Conservation (phyloP, 169 alveolate species). For the Plasmodium vivax region DNA sequence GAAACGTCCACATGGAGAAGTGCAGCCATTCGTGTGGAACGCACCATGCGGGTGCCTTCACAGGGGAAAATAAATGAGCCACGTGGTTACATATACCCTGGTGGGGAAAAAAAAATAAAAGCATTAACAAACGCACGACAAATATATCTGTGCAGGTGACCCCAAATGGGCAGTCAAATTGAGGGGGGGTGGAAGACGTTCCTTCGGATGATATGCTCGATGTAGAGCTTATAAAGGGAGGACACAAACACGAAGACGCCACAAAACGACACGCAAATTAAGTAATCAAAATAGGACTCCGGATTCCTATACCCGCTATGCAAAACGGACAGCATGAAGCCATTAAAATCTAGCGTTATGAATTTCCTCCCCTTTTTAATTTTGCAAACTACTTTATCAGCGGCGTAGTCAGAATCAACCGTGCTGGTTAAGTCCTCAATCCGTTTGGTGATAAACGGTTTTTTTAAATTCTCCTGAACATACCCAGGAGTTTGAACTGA, state of each 20-base stretch:
- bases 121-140: not conserved
- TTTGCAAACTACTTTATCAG: constrained; percentile 43
- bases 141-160: not conserved
- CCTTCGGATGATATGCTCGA: constrained; percentile 28
- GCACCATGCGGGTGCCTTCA: not conserved
- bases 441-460: constrained; percentile 46
- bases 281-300: constrained; percentile 59
- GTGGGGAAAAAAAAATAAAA: not conserved
- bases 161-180: not conserved
- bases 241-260: constrained; percentile 38
- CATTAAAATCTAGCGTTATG: constrained; percentile 32
- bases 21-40: not conserved
- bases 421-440: constrained; percentile 28
- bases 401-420: constrained; percentile 62
- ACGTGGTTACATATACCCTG: not conserved
- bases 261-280: constrained; percentile 29
- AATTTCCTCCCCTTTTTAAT: constrained; percentile 46
- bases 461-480: constrained; percentile 37
- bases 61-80: not conserved
- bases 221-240: constrained; percentile 28
- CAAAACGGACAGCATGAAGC: constrained; percentile 37
- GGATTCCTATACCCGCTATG: constrained; percentile 65
- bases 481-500: constrained; percentile 65
- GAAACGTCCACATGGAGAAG: not conserved
- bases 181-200: not conserved